Evolutionary conservation across 257 asterid genomes (phyloP).

Genomic region (Solanum lignicaule): DNA sequence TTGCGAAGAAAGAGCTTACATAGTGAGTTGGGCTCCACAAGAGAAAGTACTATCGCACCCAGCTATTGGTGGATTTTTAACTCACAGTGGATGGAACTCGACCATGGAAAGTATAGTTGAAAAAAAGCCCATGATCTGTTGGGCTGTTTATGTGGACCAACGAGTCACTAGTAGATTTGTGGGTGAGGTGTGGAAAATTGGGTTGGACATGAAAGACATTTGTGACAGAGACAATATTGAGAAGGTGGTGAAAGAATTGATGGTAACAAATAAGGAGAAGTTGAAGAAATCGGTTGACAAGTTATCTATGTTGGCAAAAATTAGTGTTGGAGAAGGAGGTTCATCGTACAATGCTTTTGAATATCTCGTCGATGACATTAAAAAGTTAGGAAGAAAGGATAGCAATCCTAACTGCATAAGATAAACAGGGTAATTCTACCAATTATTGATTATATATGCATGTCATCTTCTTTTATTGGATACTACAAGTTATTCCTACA

Average conservation of each 20-base stretch:
- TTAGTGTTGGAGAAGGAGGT: conserved; percentile 34
- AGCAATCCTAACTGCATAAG: background rate
- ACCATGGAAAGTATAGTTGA: conserved; percentile 16
- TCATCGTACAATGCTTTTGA: conserved; percentile 25
- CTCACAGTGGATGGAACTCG: background rate
- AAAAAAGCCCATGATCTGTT: conserved; percentile 26
- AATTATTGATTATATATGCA: background rate
- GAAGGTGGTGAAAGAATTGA: conserved; percentile 26
- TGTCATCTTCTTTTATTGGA: background rate
- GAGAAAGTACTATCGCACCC: conserved; percentile 11
- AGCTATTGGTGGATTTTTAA: conserved; percentile 19
- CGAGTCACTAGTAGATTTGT: conserved; percentile 37
- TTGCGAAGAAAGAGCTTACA: background rate
- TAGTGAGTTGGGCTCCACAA: conserved; percentile 25
- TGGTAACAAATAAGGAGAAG: conserved; percentile 32
- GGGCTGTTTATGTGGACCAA: conserved; percentile 31
- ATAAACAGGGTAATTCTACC: background rate
- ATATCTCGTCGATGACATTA: background rate
- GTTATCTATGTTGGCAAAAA: conserved; percentile 17
- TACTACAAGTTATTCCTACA: background rate
- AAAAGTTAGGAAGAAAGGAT: background rate
- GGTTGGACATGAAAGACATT: conserved; percentile 50
- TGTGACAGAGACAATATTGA: conserved; percentile 29
- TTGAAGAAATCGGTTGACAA: conserved; percentile 14
- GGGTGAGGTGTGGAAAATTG: conserved; percentile 46